Evolutionary conservation across 164 flowering plant genomes (phyloP), one percentile per base, ranked within the genome.

Genomic region (Platanus orientalis): DNA sequence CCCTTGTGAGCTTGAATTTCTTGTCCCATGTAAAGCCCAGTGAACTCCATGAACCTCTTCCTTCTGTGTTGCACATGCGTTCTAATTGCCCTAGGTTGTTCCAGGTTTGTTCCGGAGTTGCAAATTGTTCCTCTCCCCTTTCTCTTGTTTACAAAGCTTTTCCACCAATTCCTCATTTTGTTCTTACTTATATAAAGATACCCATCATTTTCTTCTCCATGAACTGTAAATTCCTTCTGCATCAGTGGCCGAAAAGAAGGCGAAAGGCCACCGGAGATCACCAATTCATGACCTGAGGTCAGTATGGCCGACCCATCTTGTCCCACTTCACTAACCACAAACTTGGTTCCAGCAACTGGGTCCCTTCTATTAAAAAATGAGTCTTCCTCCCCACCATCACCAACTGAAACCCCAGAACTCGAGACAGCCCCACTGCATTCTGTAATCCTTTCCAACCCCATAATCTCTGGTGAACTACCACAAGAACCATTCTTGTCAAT

Each of bases 1-100:
- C 97, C 96, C 36, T 80, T 71, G 69, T 93, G 98, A 20, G 92
- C 98, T 66, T 73, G 79, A 57, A 93, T 75, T 45, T 88, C 85
- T 74, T 93, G 96, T 40, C 70, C 84, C 55, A 44, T 52, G 66
- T 74, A 86, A 19, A 84, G 60, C 13, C 75, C 93, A 32, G 80
- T 72, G 34, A 88, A 72, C 71, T 93, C 98, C 72, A 34, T 66
- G 62, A 58, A 79, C 58, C 64, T 69, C 77, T 93, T 93, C 57
- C 71, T 75, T 65, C 76, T 78, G 17, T 72, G 74, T 28, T 42
- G 49, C 24, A 83, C 88, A 68, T 76, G 73, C 64, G 72, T 57
- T 55, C 69, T 61, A 24, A 62, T 76, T 25, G 65, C 40, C 52
- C 55, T 59, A 7, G 67, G 53, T 55, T 28, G 29, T 49, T 54